Percentiles rank a stretch among this genome's conserved stretches.
Conservation (phyloP, 805 yeast genomes). For the Pichia nakasei region DNA sequence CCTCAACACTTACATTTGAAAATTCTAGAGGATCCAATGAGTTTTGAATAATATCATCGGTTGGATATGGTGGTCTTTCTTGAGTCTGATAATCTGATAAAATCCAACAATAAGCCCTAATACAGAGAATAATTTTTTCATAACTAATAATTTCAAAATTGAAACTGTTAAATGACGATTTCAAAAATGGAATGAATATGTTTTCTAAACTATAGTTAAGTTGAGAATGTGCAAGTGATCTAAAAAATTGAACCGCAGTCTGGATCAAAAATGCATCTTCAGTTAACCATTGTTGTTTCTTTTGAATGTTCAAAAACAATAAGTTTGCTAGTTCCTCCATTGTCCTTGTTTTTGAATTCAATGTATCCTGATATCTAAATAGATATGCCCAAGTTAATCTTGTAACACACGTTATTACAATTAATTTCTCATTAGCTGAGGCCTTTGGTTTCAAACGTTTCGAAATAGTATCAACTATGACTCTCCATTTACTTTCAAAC, state of each 20-base stretch:
- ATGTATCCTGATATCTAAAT: slow-evolving; percentile 77
- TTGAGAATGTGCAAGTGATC: slow-evolving; percentile 72
- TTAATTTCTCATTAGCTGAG: slow-evolving; percentile 39
- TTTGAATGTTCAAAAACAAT: slow-evolving; percentile 38
- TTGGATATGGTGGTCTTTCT: slow-evolving; percentile 68
- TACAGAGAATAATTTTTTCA: slow-evolving; percentile 62
- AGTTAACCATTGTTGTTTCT: slow-evolving; percentile 70
- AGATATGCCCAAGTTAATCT: slow-evolving; percentile 85
- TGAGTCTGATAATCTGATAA: slow-evolving; percentile 50
- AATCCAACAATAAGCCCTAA: slow-evolving; percentile 64
- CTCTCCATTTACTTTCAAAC: slow-evolving; percentile 66
- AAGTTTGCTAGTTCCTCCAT: slow-evolving; percentile 57
- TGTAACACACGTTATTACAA: slow-evolving; percentile 55
- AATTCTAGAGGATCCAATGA: slow-evolving; percentile 28
- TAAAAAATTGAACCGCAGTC: slow-evolving; percentile 63
- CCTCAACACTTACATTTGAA: slow-evolving; percentile 24
- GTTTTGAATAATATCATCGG: slow-evolving; percentile 35
- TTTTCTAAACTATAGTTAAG: slow-evolving; percentile 74
- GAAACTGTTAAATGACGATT: slow-evolving; percentile 47
- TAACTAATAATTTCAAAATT: slow-evolving; percentile 54
- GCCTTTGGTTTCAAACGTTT: slow-evolving; percentile 56
- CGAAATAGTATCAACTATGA: slow-evolving; percentile 53
- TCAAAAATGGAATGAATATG: slow-evolving; percentile 61
- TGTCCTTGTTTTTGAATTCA: slow-evolving; percentile 77
- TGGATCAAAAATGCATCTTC: slow-evolving; percentile 53